A percentile compares a stretch with the other conserved stretches of the same genome.
Conservation (phyloP, 768 basidiomycete genomes). For the Suillus lakei region DNA sequence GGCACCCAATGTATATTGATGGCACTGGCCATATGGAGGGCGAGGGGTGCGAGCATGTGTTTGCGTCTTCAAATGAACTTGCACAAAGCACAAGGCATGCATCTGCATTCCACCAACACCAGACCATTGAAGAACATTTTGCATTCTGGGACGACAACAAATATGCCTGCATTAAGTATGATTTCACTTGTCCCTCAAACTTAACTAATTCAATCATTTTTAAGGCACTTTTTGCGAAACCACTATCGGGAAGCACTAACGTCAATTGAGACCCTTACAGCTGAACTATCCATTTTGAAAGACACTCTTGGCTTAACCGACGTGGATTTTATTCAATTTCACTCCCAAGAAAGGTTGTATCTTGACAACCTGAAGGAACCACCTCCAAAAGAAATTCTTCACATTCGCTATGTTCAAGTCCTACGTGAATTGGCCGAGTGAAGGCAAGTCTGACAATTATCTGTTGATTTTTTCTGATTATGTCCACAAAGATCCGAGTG, state of each 20-base stretch:
- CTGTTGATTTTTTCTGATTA: too few species aligned
- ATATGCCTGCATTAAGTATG: conserved; percentile 26
- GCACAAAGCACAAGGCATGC: conserved; percentile 8
- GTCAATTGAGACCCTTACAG: too few species aligned
- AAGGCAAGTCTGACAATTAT: not conserved
- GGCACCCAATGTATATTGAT: too few species aligned
- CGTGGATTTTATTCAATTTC: too few species aligned
- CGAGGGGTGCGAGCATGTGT: conserved; percentile 13
- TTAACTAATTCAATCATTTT: too few species aligned
- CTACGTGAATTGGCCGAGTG: not conserved
- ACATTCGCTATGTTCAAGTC: not conserved
- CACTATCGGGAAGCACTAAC: conserved; percentile 8
- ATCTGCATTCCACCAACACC: not conserved
- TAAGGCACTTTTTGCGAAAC: conserved; percentile 3
- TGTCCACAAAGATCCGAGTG: not conserved
- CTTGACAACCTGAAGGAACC: not conserved
- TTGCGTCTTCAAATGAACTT: conserved; percentile 10
- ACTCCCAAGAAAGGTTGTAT: not conserved
- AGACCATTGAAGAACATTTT: conserved; percentile 23
- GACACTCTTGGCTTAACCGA: too few species aligned
- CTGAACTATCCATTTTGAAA: too few species aligned
- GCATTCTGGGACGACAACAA: conserved; percentile 25
- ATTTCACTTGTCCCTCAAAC: too few species aligned
- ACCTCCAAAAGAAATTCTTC: not conserved
- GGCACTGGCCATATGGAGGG: conserved; percentile 11